Conservation (phyloP, 352 stramenopile species). For the Phytopythium oedochilum region DNA sequence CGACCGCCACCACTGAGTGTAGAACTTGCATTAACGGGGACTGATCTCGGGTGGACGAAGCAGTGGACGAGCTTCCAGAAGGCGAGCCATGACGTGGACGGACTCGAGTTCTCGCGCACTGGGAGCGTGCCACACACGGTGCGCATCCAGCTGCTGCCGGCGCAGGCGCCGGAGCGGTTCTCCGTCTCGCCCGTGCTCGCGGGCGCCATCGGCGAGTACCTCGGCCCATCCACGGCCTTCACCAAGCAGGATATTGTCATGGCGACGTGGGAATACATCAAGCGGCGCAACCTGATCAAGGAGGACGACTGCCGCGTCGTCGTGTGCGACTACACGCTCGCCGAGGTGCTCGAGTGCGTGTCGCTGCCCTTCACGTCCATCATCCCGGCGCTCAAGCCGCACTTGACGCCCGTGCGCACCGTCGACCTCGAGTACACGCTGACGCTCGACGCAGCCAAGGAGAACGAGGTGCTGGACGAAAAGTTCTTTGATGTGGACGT, state of each 20-base stretch:
- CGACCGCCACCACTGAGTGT: not conserved
- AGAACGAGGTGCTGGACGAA: conserved; percentile 36
- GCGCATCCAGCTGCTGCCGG: conserved; percentile 61
- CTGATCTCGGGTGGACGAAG: too few relatives aligned
- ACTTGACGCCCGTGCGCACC: conserved; percentile 43
- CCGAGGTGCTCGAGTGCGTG: conserved; percentile 58
- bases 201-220: conserved; percentile 29
- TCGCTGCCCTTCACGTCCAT: conserved; percentile 67
- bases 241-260: conserved; percentile 73
- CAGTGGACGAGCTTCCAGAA: conserved; percentile 82
- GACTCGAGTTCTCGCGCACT: conserved; percentile 43
- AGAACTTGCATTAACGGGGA: too few relatives aligned
- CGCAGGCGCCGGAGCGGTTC: conserved; percentile 52
- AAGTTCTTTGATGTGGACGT: conserved; percentile 62
- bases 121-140: conserved; percentile 51
- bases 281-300: conserved; percentile 70
- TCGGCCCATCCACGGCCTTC: conserved; percentile 38
- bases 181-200: conserved; percentile 44
- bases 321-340: conserved; percentile 47
- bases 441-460: conserved; percentile 23
- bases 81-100: conserved; percentile 52
- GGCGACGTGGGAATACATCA: conserved; percentile 78
- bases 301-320: conserved; percentile 76
- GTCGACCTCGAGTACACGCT: conserved; percentile 67
- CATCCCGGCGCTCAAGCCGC: conserved; percentile 58